These are phyloP conservation scores for Clavulina sp. DNA, from an alignment of 768 basidiomycete genomes.

Conservation along the genomic window DNA sequence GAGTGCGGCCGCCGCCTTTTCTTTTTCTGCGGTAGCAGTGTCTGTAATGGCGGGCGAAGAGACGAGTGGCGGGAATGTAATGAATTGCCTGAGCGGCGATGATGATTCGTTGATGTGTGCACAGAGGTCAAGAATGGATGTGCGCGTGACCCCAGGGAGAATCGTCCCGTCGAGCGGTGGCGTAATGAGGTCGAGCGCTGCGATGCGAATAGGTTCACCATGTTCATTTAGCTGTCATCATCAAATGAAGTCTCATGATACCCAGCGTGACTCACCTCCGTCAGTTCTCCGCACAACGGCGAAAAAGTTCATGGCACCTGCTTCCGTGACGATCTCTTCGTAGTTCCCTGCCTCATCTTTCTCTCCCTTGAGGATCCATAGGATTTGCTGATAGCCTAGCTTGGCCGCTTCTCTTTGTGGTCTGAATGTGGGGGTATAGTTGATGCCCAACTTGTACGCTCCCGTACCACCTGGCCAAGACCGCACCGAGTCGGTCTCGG, in stretches of 20 bases:
- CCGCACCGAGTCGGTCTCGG: constrained; percentile 31
- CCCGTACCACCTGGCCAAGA: constrained; percentile 49
- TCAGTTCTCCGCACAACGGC: constrained; percentile 55
- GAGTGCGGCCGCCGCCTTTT: constrained; percentile 4
- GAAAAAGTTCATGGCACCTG: constrained; percentile 90
- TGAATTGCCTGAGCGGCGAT: no score
- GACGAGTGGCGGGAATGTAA: no score
- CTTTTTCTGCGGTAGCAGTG: constrained; percentile 32
- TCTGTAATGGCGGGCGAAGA: no score
- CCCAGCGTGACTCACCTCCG: constrained; percentile 30
- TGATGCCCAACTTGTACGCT: constrained; percentile 71
- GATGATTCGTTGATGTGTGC: no score
- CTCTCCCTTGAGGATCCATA: constrained; percentile 75
- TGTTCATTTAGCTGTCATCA: background rate
- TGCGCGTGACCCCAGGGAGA: constrained; percentile 28
- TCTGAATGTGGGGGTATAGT: constrained; percentile 77
- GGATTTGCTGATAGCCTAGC: constrained; percentile 70
- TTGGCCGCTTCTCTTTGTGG: constrained; percentile 64
- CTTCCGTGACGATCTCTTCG: constrained; percentile 19
- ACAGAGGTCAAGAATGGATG: constrained; percentile 26
- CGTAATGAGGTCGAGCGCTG: constrained; percentile 23
- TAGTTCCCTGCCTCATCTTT: no score
- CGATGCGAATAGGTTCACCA: constrained; percentile 2
- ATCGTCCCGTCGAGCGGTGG: constrained; percentile 28
- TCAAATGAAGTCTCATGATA: constrained; percentile 2